A percentile compares a stretch with the other conserved stretches of the same genome.
phyloP scores from a whole-genome alignment of 176 grass and related monocot genomes.

The Aegilops longissima region DNA sequence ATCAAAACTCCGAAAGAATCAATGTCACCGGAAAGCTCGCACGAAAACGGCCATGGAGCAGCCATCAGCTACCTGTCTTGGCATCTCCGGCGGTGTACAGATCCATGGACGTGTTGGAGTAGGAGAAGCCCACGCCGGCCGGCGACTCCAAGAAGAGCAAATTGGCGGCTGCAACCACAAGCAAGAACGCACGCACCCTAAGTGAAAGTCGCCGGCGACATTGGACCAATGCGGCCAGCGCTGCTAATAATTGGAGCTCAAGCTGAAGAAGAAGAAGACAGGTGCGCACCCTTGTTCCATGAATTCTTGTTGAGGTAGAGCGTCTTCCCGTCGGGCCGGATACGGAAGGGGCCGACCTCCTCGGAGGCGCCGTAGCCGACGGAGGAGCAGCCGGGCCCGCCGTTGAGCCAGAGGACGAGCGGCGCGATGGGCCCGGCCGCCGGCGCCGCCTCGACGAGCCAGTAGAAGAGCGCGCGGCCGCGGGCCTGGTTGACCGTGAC shows the following conservation, averaged over 20 bases:
- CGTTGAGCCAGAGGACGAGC: constrained; percentile 95
- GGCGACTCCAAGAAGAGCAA: constrained; percentile 97
- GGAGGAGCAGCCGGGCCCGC: constrained; percentile 91
- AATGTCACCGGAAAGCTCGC: background rate
- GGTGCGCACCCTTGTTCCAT: constrained; percentile 79
- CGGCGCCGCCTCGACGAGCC: constrained; percentile 83
- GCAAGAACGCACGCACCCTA: no score
- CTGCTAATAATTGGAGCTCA: background rate
- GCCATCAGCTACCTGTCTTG: constrained; percentile 57
- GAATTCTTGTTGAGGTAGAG: constrained; percentile 80
- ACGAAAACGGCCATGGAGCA: constrained; percentile 6
- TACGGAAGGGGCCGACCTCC: constrained; percentile 97
- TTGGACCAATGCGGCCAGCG: background rate
- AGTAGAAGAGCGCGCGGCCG: constrained; percentile 98
- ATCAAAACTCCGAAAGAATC: background rate
- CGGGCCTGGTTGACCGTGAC: constrained; percentile 60
- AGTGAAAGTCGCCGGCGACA: background rate
- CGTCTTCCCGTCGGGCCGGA: constrained; percentile 63
- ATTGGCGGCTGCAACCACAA: constrained; percentile 65
- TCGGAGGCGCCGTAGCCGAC: constrained; percentile 89
- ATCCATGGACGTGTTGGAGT: constrained; percentile 83
- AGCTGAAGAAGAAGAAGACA: background rate
- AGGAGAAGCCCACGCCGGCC: constrained; percentile 94
- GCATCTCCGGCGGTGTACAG: constrained; percentile 75
- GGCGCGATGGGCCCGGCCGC: constrained; percentile 54